Evolutionary conservation across 2,329 filamentous ascomycete genomes (phyloP).

Genomic region (Oidium heveae): DNA sequence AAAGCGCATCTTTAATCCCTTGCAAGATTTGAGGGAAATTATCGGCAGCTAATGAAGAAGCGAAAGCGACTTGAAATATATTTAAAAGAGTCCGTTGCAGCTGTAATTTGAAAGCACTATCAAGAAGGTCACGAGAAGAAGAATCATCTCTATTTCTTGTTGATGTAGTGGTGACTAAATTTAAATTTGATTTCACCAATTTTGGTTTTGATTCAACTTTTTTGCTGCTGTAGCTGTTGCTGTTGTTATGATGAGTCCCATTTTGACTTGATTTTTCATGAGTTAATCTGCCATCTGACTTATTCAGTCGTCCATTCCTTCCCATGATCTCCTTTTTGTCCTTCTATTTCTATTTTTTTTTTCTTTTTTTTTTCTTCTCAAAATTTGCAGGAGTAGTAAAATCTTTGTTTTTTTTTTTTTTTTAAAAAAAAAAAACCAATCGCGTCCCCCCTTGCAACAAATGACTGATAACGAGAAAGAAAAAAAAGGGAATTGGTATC

Average conservation of each 20-base stretch:
- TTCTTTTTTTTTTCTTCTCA: no score
- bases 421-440: no score
- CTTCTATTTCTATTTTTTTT: no score
- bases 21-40: constrained; percentile 37
- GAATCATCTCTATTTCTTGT: no score
- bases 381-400: no score
- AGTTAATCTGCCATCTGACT: background rate
- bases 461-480: no score
- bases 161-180: background rate
- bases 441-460: no score
- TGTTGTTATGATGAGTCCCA: background rate
- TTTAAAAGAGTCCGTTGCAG: constrained; percentile 45
- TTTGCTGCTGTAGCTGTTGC: background rate
- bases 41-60: constrained; percentile 21
- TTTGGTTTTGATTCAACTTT: background rate
- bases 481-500: no score
- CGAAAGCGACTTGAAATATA: constrained; percentile 44
- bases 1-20: constrained; percentile 65
- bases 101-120: constrained; percentile 9
- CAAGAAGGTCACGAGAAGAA: background rate
- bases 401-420: no score
- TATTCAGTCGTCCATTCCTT: background rate
- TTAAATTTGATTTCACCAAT: background rate
- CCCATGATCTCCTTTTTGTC: no score
- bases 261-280: background rate